Evolutionary conservation across 1,284 basidiomycete species (phyloP).

Genomic region (Porogramme epimiltina): DNA sequence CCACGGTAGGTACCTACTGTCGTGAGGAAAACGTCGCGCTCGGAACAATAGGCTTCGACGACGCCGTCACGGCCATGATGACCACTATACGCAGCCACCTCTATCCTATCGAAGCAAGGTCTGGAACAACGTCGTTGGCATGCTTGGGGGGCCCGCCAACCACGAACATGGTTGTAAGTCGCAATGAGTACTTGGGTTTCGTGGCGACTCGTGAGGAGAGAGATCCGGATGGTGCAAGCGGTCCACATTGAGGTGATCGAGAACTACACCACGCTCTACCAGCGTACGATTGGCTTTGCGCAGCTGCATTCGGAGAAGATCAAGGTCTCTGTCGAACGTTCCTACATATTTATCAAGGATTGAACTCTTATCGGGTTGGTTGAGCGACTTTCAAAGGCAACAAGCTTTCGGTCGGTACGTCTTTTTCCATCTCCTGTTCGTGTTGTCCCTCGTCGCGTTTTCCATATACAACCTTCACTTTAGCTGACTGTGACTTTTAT

Average conservation of each 20-base stretch:
- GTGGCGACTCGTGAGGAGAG: slow-evolving; percentile 28
- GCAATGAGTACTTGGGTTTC: slow-evolving; percentile 26
- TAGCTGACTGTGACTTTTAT: slow-evolving; percentile 19
- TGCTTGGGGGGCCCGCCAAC: too few relatives aligned
- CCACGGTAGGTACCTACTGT: too few relatives aligned
- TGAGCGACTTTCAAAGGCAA: too few relatives aligned
- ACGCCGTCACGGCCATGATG: too few relatives aligned
- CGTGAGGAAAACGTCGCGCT: too few relatives aligned
- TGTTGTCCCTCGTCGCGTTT: too few relatives aligned
- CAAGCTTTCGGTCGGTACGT: slow-evolving; percentile 33
- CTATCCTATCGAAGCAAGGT: too few relatives aligned
- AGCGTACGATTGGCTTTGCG: slow-evolving; percentile 38
- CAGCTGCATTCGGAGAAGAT: slow-evolving; percentile 34
- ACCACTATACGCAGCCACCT: too few relatives aligned
- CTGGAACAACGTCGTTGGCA: too few relatives aligned
- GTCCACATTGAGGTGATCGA: slow-evolving; percentile 33
- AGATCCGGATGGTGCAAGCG: slow-evolving; percentile 19
- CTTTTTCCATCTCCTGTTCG: slow-evolving; percentile 8
- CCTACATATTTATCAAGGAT: slow-evolving; percentile 29
- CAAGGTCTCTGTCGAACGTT: slow-evolving; percentile 23
- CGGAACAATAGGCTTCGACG: too few relatives aligned
- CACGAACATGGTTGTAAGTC: slow-evolving; percentile 24
- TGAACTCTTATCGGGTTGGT: slow-evolving; percentile 37
- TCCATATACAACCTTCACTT: too few relatives aligned
- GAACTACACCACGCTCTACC: slow-evolving; percentile 18